A percentile compares a stretch with the other conserved stretches of the same genome.
Conservation (phyloP, 2,329 filamentous ascomycete species). For the Xylaria sp. region DNA sequence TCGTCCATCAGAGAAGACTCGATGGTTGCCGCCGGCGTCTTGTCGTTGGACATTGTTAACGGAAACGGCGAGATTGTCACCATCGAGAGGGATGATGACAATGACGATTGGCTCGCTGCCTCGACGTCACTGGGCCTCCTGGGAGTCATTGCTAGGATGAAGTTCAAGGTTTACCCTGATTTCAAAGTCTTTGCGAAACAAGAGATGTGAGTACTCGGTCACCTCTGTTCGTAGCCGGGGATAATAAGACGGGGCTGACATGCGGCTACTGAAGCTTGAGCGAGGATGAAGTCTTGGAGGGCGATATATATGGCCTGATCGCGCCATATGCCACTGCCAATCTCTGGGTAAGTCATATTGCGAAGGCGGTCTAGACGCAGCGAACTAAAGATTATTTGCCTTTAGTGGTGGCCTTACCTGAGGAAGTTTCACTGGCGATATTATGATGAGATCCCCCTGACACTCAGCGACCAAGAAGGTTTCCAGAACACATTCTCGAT, state of each 20-base stretch:
- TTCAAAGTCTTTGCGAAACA: constrained; percentile 58
- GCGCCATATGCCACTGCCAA: constrained; percentile 58
- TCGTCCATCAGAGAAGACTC: constrained; percentile 54
- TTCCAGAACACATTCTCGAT: constrained; percentile 60
- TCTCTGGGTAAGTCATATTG: constrained; percentile 48
- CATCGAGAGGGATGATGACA: constrained; percentile 48
- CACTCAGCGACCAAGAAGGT: constrained; percentile 50
- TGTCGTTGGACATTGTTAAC: constrained; percentile 56
- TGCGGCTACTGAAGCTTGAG: constrained; percentile 43
- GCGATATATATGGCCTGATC: constrained; percentile 57
- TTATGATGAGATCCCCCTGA: constrained; percentile 53
- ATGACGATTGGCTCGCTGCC: constrained; percentile 57
- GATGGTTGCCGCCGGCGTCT: constrained; percentile 56
- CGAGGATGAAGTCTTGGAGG: constrained; percentile 54
- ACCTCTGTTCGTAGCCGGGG: too few relatives aligned
- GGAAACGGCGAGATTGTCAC: constrained; percentile 51
- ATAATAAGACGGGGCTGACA: constrained; percentile 13
- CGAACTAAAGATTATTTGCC: neutral
- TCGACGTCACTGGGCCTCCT: constrained; percentile 56
- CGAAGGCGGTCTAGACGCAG: neutral
- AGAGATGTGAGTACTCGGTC: constrained; percentile 48
- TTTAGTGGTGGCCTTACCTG: constrained; percentile 58
- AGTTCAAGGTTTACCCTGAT: constrained; percentile 56
- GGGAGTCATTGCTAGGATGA: constrained; percentile 54
- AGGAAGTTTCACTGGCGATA: constrained; percentile 59